Conservation (phyloP, 2,329 filamentous ascomycete species). For the Phoma sp. region DNA sequence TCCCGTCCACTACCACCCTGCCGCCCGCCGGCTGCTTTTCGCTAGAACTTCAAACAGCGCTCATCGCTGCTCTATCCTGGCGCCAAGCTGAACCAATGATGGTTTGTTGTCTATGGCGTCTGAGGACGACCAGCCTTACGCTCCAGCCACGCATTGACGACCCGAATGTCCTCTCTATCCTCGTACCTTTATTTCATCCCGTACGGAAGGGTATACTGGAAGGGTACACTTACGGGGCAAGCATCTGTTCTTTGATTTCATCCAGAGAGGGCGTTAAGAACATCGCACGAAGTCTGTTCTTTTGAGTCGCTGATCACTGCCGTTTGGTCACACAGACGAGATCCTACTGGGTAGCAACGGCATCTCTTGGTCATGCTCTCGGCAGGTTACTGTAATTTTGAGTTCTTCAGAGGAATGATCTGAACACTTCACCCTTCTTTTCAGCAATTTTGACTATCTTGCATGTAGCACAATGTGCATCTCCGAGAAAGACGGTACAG, state of each 20-base stretch:
- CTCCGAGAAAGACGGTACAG: not conserved
- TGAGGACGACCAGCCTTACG: not conserved
- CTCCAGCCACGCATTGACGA: not conserved
- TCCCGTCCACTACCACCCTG: constrained; percentile 4
- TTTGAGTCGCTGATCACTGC: not conserved
- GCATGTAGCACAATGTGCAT: not conserved
- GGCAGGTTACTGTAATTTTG: not conserved
- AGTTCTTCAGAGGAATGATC: not conserved
- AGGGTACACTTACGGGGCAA: no score
- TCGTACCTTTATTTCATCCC: not conserved
- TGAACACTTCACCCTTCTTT: not conserved
- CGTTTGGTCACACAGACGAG: not conserved
- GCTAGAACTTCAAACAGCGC: not conserved
- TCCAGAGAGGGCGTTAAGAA: not conserved
- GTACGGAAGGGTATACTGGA: not conserved
- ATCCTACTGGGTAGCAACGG: not conserved
- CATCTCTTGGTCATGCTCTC: not conserved
- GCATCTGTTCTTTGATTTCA: not conserved
- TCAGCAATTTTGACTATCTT: not conserved
- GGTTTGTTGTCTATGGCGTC: not conserved
- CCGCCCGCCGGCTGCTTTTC: not conserved
- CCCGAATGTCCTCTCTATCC: no score
- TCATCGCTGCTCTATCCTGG: not conserved
- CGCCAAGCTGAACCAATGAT: not conserved
- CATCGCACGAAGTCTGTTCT: no score